Percentiles rank a stretch among this genome's conserved stretches.
These are phyloP conservation scores for Dittrichia graveolens DNA, from an alignment of 129 eudicot genomes.

Conservation along the genomic window DNA sequence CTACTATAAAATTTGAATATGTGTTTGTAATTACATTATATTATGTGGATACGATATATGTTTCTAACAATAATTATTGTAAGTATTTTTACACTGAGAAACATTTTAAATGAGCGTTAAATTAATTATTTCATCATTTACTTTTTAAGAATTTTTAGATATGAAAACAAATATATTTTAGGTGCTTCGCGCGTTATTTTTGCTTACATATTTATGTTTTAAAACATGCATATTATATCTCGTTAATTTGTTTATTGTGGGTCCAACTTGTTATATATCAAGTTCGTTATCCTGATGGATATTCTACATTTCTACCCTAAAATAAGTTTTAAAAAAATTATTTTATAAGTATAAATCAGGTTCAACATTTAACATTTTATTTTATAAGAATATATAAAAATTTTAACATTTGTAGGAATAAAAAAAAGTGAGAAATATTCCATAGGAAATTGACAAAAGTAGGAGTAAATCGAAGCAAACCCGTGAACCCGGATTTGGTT, in stretches of 20 bases:
- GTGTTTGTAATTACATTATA: neutral
- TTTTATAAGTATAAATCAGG: too few species aligned
- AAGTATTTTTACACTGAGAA: too few species aligned
- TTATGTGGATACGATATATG: too few species aligned
- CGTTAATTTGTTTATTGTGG: neutral
- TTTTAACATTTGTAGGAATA: neutral
- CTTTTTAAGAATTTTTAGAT: too few species aligned
- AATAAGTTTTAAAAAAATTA: too few species aligned
- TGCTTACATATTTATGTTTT: neutral
- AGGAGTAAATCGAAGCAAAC: slow-evolving; percentile 30
- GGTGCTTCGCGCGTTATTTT: too few species aligned
- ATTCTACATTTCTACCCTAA: too few species aligned
- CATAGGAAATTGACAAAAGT: slow-evolving; percentile 26
- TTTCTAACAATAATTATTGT: too few species aligned
- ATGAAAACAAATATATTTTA: neutral
- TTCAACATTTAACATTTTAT: too few species aligned
- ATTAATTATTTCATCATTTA: too few species aligned
- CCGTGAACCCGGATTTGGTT: slow-evolving; percentile 40
- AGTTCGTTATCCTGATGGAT: too few species aligned
- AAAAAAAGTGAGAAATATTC: slow-evolving; percentile 1
- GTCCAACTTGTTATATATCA: neutral
- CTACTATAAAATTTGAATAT: neutral
- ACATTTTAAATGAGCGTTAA: too few species aligned
- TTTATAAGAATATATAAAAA: neutral
- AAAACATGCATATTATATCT: slow-evolving; percentile 1